phyloP scores from a whole-genome alignment of 169 alveolate species.

The Plasmodium falciparum region DNA sequence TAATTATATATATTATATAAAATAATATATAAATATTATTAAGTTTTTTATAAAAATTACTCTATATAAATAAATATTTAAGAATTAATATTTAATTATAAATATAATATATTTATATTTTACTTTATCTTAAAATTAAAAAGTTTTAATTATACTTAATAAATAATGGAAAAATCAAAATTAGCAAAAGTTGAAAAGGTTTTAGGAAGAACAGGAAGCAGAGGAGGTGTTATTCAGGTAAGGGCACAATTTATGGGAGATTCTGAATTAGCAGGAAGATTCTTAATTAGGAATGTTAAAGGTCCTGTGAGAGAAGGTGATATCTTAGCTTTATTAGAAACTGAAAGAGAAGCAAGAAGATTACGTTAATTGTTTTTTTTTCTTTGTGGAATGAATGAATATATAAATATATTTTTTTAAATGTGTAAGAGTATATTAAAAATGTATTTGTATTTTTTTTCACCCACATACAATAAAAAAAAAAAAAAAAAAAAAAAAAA shows the following conservation, averaged over 20 bases:
- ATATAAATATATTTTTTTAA: too few species aligned
- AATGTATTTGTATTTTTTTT: too few species aligned
- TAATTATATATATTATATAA: too few species aligned
- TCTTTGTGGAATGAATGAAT: neutral
- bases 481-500: too few species aligned
- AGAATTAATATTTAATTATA: too few species aligned
- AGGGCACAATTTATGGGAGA: conserved; percentile 93
- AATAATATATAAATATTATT: too few species aligned
- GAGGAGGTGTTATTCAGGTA: conserved; percentile 99
- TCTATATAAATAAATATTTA: too few species aligned
- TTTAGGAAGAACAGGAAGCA: conserved; percentile 97
- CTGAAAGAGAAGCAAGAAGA: conserved; percentile 99
- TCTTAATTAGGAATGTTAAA: conserved; percentile 97
- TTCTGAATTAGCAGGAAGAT: conserved; percentile 93
- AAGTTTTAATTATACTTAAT: neutral
- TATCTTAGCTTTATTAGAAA: conserved; percentile 96
- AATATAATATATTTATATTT: too few species aligned
- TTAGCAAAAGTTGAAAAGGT: conserved; percentile 96
- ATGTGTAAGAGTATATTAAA: too few species aligned
- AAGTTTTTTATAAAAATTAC: too few species aligned
- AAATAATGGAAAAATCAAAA: conserved; percentile 90
- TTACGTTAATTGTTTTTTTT: conserved; percentile 87
- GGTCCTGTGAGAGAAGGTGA: conserved; percentile 99
- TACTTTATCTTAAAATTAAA: too few species aligned
- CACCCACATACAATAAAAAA: too few species aligned